A percentile compares a stretch with the other conserved stretches of the same genome.
These are phyloP conservation scores for Hanseniaspora pseudoguilliermondii DNA, from an alignment of 805 yeast genomes.

Conservation along the genomic window DNA sequence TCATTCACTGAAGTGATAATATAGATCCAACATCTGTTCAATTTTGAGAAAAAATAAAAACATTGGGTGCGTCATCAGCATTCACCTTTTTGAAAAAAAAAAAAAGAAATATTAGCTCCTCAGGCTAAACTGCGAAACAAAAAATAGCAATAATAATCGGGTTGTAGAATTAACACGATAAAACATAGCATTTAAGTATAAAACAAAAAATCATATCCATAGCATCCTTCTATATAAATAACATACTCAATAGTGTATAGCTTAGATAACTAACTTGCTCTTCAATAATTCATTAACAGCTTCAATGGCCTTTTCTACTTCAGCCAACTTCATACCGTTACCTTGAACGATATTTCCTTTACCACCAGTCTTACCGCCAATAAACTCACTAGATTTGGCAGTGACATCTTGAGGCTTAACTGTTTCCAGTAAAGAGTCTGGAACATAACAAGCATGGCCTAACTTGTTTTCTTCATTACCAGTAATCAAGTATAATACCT, in stretches of 20 bases:
- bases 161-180: too few relatives aligned
- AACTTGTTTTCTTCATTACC: slow-evolving; percentile 58
- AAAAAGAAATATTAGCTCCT: too few relatives aligned
- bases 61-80: too few relatives aligned
- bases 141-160: too few relatives aligned
- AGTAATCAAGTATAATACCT: slow-evolving; percentile 67
- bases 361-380: slow-evolving; percentile 99
- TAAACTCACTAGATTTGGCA: slow-evolving; percentile 55
- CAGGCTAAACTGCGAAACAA: neutral
- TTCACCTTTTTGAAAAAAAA: too few relatives aligned
- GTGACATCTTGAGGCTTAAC: slow-evolving; percentile 61
- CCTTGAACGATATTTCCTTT: slow-evolving; percentile 95
- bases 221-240: neutral
- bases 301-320: slow-evolving; percentile 59
- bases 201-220: too few relatives aligned
- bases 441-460: slow-evolving; percentile 89
- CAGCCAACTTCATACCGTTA: slow-evolving; percentile 72
- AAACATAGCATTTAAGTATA: too few relatives aligned
- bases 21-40: too few relatives aligned
- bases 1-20: too few relatives aligned
- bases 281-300: slow-evolving; percentile 50
- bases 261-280: slow-evolving; percentile 35
- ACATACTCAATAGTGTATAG: too few relatives aligned
- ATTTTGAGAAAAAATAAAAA: too few relatives aligned
- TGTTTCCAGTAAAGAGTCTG: slow-evolving; percentile 44